Conservation (phyloP, 2,329 filamentous ascomycete genomes). For the Talaromyces sp. region DNA sequence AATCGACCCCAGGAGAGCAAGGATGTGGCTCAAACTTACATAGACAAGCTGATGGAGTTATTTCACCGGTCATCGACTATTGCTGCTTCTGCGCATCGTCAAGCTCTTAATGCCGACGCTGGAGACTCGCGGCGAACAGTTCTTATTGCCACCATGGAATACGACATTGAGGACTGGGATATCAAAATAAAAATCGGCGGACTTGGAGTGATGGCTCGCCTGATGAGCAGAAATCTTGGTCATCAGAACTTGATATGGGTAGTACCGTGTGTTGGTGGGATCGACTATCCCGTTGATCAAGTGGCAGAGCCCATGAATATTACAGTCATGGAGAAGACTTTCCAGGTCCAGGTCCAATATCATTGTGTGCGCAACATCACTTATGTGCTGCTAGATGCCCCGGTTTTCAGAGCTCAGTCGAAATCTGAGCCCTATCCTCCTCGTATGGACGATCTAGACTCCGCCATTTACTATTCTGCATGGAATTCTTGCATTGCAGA, state of each 20-base stretch:
- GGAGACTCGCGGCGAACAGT: constrained; percentile 40
- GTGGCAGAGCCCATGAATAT: constrained; percentile 53
- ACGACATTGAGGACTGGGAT: constrained; percentile 60
- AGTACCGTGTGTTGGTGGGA: constrained; percentile 51
- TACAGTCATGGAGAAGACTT: constrained; percentile 51
- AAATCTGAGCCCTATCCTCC: constrained; percentile 56
- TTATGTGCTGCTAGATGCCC: constrained; percentile 58
- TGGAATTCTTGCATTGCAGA: constrained; percentile 63
- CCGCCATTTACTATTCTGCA: constrained; percentile 58
- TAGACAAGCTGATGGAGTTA: not conserved
- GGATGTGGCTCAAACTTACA: constrained; percentile 2
- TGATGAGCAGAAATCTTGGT: constrained; percentile 57
- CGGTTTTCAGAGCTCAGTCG: constrained; percentile 56
- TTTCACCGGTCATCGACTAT: constrained; percentile 5
- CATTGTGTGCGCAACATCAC: constrained; percentile 57
- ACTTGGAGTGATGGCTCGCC: constrained; percentile 60
- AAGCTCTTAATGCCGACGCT: constrained; percentile 9
- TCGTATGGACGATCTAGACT: constrained; percentile 60
- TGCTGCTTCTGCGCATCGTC: not conserved
- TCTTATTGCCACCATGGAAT: constrained; percentile 62
- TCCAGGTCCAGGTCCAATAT: constrained; percentile 56
- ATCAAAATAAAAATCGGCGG: constrained; percentile 65
- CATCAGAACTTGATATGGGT: constrained; percentile 59
- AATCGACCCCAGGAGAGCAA: constrained; percentile 23
- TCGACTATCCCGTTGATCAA: constrained; percentile 55